A percentile compares a stretch with the other conserved stretches of the same genome.
phyloP scores from a whole-genome alignment of 768 basidiomycete species.

The Pleurotus cornucopiae region DNA sequence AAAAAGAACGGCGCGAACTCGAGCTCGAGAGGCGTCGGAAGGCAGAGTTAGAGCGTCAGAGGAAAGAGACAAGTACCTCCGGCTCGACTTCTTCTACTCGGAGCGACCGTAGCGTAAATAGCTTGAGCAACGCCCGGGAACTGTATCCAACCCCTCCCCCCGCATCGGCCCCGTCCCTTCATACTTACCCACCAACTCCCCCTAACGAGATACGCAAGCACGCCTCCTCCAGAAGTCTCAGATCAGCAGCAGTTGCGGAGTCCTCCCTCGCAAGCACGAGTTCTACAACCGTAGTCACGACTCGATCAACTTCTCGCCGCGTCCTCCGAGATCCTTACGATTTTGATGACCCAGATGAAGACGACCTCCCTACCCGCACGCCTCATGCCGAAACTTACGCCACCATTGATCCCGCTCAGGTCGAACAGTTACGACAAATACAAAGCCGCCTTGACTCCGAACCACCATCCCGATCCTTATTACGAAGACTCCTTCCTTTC shows the following conservation, averaged over 20 bases:
- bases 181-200: conserved; percentile 12
- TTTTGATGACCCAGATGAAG: conserved; percentile 25
- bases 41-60: conserved; percentile 23
- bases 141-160: conserved; percentile 14
- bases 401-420: conserved; percentile 48
- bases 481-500: conserved; percentile 6
- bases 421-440: conserved; percentile 36
- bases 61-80: conserved; percentile 20
- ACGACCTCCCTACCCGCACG: conserved; percentile 39
- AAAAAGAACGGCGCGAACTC: conserved; percentile 13
- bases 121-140: background rate
- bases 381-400: conserved; percentile 63
- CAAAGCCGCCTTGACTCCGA: conserved; percentile 8
- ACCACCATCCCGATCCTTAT: background rate
- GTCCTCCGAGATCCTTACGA: conserved; percentile 5
- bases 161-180: conserved; percentile 17
- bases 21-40: conserved; percentile 19
- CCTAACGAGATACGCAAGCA: background rate
- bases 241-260: background rate
- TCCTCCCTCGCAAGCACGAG: background rate
- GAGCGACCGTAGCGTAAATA: conserved; percentile 13
- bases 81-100: conserved; percentile 19
- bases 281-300: background rate
- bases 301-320: conserved; percentile 8
- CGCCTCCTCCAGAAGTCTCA: background rate